Evolutionary conservation across 768 basidiomycete genomes (phyloP).

Genomic region (Xanthoconium purpureum): DNA sequence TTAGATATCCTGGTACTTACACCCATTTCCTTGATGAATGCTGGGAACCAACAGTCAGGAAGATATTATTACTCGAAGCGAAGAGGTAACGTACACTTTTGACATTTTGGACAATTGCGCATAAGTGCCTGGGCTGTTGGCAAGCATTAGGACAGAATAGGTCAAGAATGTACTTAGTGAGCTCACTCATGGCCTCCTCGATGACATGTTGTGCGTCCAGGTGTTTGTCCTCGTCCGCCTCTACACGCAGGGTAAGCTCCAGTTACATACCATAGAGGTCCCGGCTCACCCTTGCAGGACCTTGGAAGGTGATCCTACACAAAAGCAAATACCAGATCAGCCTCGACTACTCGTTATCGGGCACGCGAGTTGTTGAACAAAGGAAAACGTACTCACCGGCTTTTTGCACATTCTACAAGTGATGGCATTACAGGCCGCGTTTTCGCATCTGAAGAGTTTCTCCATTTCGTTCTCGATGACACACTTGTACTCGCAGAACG

Average conservation of each 20-base stretch:
- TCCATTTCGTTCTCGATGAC: conserved; percentile 70
- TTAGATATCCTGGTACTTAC: conserved; percentile 40
- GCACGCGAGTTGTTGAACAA: neutral
- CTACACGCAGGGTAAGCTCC: conserved; percentile 35
- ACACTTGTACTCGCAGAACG: conserved; percentile 84
- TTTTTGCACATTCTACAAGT: conserved; percentile 82
- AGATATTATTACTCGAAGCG: neutral
- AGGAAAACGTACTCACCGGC: conserved; percentile 40
- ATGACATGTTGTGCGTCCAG: conserved; percentile 73
- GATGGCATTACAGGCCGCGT: conserved; percentile 66
- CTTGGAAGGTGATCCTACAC: conserved; percentile 76
- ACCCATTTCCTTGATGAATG: conserved; percentile 76
- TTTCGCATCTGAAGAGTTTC: conserved; percentile 55
- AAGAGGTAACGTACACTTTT: conserved; percentile 53
- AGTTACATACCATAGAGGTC: neutral
- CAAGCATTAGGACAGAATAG: neutral
- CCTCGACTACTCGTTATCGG: neutral
- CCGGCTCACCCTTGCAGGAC: conserved; percentile 62
- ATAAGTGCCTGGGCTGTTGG: conserved; percentile 70
- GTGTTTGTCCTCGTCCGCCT: conserved; percentile 71
- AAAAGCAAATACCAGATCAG: conserved; percentile 2
- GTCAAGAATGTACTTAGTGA: conserved; percentile 26
- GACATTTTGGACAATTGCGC: conserved; percentile 84
- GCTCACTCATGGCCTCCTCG: conserved; percentile 89
- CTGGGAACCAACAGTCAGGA: conserved; percentile 35